These are phyloP conservation scores for Setomelanomma holmii DNA, from an alignment of 2,329 filamentous ascomycete species.

Conservation along the genomic window DNA sequence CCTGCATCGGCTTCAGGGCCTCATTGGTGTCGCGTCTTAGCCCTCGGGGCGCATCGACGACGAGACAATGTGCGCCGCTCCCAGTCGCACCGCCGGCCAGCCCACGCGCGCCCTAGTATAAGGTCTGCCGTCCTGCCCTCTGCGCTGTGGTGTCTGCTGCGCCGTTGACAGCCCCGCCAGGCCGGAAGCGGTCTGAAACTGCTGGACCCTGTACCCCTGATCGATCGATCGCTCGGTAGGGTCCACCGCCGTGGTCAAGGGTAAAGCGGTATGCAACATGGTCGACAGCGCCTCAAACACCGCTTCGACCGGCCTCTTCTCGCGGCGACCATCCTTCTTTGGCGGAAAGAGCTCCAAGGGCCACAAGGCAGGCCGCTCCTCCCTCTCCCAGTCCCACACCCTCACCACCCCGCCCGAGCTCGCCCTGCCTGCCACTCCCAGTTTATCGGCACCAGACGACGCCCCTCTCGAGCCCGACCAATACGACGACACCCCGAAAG, in stretches of 20 bases:
- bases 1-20: constrained; percentile 15
- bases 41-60: constrained; percentile 10
- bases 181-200: constrained; percentile 3
- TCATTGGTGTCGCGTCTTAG: constrained; percentile 17
- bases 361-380: constrained; percentile 12
- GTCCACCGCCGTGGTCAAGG: not conserved
- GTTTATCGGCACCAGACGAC: constrained; percentile 4
- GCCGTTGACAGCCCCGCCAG: constrained; percentile 3
- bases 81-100: not conserved
- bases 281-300: constrained; percentile 15
- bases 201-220: not conserved
- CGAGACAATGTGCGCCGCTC: not conserved
- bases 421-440: constrained; percentile 8
- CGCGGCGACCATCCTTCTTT: constrained; percentile 43
- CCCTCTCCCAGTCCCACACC: constrained; percentile 10
- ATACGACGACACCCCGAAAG: constrained; percentile 26
- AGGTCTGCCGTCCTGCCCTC: not conserved
- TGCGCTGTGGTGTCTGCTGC: not conserved
- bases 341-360: constrained; percentile 21
- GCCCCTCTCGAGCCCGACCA: constrained; percentile 23
- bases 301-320: constrained; percentile 32
- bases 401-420: constrained; percentile 4
- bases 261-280: constrained; percentile 13
- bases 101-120: not conserved
- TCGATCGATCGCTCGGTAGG: not conserved